Percentiles rank a stretch among this genome's conserved stretches.
Conservation (phyloP, 1,284 basidiomycete genomes). For the Microbotryum intermedium region DNA sequence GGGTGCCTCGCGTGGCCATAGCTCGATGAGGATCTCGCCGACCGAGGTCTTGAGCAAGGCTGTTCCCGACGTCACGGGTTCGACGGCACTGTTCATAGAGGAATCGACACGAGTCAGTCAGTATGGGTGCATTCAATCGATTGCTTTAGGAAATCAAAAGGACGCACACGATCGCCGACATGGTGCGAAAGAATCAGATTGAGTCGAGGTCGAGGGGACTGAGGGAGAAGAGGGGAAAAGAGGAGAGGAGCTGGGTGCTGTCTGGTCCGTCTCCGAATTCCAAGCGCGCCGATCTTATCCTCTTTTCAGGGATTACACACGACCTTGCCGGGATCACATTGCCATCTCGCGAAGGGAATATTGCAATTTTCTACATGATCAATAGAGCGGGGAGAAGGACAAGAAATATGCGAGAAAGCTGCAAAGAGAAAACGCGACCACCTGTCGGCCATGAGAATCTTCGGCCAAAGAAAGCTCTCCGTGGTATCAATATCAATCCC, state of each 20-base stretch:
- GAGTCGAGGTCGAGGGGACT: too few species aligned
- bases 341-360: too few species aligned
- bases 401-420: not conserved
- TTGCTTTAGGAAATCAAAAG: not conserved
- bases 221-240: too few species aligned
- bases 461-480: not conserved
- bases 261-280: too few species aligned
- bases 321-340: too few species aligned
- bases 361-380: too few species aligned
- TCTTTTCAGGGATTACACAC: too few species aligned
- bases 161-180: too few species aligned
- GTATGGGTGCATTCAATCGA: not conserved
- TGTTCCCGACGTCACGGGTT: conserved; percentile 29
- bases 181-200: too few species aligned
- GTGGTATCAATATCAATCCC: not conserved
- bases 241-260: too few species aligned
- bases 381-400: too few species aligned
- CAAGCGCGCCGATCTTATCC: too few species aligned
- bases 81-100: conserved; percentile 16
- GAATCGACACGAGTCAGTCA: not conserved
- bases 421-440: not conserved
- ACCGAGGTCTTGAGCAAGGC: conserved; percentile 82
- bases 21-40: conserved; percentile 77
- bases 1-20: conserved; percentile 92
- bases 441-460: not conserved